phyloP scores from a whole-genome alignment of 495 filamentous ascomycete genomes.

The Lentithecium fluviatile region DNA sequence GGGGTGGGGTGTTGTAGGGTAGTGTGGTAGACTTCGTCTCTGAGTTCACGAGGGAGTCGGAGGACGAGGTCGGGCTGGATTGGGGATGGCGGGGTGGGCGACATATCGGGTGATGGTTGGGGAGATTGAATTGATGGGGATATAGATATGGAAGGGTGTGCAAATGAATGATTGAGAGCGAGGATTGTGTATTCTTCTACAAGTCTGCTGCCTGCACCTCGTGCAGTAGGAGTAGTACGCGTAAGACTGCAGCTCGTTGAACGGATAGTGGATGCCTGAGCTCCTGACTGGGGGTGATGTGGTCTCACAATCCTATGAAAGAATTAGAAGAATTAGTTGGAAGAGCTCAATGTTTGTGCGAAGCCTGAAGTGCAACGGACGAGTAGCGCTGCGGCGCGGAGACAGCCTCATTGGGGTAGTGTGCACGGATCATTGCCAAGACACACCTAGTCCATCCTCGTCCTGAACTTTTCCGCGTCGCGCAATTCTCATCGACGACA shows the following conservation, averaged over 20 bases:
- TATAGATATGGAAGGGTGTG: background rate
- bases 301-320: no score
- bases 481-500: background rate
- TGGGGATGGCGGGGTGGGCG: background rate
- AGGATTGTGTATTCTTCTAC: no score
- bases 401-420: conserved; percentile 3
- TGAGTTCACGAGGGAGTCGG: background rate
- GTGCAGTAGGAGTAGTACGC: no score
- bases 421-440: conserved; percentile 25
- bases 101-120: background rate
- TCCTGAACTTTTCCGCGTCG: conserved; percentile 10
- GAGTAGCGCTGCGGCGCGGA: background rate
- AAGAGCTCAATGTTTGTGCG: no score
- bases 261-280: no score
- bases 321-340: no score
- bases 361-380: no score
- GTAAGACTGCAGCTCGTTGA: no score
- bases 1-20: background rate
- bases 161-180: no score
- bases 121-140: background rate
- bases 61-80: background rate
- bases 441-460: background rate
- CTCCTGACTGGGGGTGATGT: no score
- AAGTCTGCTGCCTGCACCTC: no score
- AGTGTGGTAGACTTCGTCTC: background rate